A percentile compares a stretch with the other conserved stretches of the same genome.
phyloP scores from a whole-genome alignment of 2,329 filamentous ascomycete genomes.

The Penicillium sp. region DNA sequence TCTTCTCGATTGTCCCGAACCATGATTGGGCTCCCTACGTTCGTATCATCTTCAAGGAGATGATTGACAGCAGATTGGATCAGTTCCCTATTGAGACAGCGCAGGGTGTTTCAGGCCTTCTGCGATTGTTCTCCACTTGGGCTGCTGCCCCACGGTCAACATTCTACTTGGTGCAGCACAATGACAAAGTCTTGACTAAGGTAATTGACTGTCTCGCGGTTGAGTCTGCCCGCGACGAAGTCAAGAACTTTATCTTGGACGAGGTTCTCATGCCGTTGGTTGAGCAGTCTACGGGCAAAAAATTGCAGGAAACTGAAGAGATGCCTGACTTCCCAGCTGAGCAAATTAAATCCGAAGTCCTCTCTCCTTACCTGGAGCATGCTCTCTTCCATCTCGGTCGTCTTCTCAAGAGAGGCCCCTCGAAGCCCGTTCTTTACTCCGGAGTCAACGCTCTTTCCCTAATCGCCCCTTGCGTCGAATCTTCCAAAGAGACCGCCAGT shows the following conservation, averaged over 20 bases:
- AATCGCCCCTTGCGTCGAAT: slow-evolving; percentile 60
- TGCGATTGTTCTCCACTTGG: slow-evolving; percentile 76
- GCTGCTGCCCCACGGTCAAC: slow-evolving; percentile 58
- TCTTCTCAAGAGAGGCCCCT: slow-evolving; percentile 50
- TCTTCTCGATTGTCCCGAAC: slow-evolving; percentile 64
- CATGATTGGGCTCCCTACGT: slow-evolving; percentile 67
- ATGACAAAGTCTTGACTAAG: slow-evolving; percentile 53
- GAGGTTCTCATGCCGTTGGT: slow-evolving; percentile 64
- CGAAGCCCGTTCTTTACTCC: slow-evolving; percentile 67
- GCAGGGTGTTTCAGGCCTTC: slow-evolving; percentile 74
- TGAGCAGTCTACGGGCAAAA: slow-evolving; percentile 47
- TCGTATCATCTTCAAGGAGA: slow-evolving; percentile 60
- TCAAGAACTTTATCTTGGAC: slow-evolving; percentile 70
- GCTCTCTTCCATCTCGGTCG: slow-evolving; percentile 51
- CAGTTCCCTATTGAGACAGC: slow-evolving; percentile 77
- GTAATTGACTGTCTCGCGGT: slow-evolving; percentile 64
- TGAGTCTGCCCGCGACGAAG: slow-evolving; percentile 70
- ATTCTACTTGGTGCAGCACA: slow-evolving; percentile 59
- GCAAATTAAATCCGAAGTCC: slow-evolving; percentile 30
- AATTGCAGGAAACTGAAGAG: slow-evolving; percentile 45
- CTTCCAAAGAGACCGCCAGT: slow-evolving; percentile 57
- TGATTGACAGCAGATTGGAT: slow-evolving; percentile 67
- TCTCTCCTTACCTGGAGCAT: slow-evolving; percentile 53
- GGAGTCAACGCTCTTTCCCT: slow-evolving; percentile 72
- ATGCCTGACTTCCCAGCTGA: slow-evolving; percentile 34